Percentiles rank a stretch among this genome's conserved stretches.
phyloP scores from a whole-genome alignment of 2,329 filamentous ascomycete genomes.

The Calonectria leucothoes region DNA sequence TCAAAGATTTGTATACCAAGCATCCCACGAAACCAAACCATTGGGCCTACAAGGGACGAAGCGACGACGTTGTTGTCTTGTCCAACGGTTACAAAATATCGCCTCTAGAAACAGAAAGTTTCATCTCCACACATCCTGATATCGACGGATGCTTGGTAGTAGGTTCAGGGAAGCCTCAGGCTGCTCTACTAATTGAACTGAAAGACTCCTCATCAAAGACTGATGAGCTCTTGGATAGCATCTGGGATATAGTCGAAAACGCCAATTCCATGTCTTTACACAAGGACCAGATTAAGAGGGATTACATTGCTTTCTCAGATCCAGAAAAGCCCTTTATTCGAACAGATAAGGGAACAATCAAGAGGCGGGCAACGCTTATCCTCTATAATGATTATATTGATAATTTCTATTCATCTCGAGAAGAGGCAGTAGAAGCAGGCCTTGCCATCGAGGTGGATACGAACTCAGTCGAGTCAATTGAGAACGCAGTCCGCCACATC shows the following conservation, averaged over 20 bases:
- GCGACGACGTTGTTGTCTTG: conserved; percentile 45
- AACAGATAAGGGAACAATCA: conserved; percentile 59
- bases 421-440: conserved; percentile 11
- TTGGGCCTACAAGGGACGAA: conserved; percentile 45
- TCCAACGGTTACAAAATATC: conserved; percentile 49
- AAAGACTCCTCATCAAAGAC: conserved; percentile 34
- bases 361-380: conserved; percentile 51
- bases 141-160: conserved; percentile 43
- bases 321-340: conserved; percentile 55
- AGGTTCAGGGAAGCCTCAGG: conserved; percentile 40
- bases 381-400: conserved; percentile 60
- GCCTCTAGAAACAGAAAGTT: conserved; percentile 44
- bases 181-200: conserved; percentile 42
- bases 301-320: conserved; percentile 54
- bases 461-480: conserved; percentile 37
- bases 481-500: conserved; percentile 29
- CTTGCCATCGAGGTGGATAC: conserved; percentile 31
- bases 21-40: conserved; percentile 43
- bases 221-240: conserved; percentile 50
- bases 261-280: conserved; percentile 54
- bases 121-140: conserved; percentile 38
- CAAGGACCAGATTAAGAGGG: conserved; percentile 55
- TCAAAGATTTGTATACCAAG: conserved; percentile 44
- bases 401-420: conserved; percentile 51
- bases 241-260: conserved; percentile 57